A percentile compares a stretch with the other conserved stretches of the same genome.
phyloP scores from a whole-genome alignment of 78 protist species.

The Chrysochromulina parva region DNA sequence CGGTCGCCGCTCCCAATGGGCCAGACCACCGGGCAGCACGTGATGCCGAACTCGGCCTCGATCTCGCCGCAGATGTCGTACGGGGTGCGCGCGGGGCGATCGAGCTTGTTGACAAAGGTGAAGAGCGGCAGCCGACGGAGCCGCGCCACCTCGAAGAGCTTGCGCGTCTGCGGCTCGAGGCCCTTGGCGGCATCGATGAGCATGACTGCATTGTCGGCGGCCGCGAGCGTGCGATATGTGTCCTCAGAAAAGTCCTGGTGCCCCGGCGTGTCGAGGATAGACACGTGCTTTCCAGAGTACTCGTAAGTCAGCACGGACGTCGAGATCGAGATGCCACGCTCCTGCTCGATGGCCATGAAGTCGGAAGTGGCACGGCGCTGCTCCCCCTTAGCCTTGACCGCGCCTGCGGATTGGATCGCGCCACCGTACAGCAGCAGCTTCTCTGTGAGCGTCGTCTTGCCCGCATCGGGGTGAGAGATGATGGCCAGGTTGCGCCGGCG shows the following conservation, averaged over 20 bases:
- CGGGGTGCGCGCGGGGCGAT: conserved; percentile 44
- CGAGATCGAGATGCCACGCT: conserved; percentile 58
- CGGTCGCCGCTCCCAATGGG: conserved; percentile 57
- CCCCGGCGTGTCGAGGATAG: conserved; percentile 46
- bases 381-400: conserved; percentile 56
- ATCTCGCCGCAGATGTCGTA: conserved; percentile 24
- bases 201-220: conserved; percentile 64
- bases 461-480: conserved; percentile 51
- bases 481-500: conserved; percentile 39
- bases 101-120: conserved; percentile 57
- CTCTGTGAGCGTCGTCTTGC: conserved; percentile 53
- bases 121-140: conserved; percentile 25
- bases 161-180: conserved; percentile 46
- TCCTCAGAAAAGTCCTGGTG: conserved; percentile 58
- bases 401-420: conserved; percentile 53
- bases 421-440: conserved; percentile 60
- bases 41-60: conserved; percentile 24
- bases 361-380: conserved; percentile 39
- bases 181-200: conserved; percentile 49
- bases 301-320: conserved; percentile 48
- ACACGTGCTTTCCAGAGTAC: neutral
- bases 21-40: conserved; percentile 53
- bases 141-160: conserved; percentile 39
- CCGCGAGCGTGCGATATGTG: conserved; percentile 61
- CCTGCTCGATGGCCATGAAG: conserved; percentile 15